These are phyloP conservation scores for Suhomyces chickasaworum DNA, from an alignment of 1,139 yeast species.

Conservation along the genomic window DNA sequence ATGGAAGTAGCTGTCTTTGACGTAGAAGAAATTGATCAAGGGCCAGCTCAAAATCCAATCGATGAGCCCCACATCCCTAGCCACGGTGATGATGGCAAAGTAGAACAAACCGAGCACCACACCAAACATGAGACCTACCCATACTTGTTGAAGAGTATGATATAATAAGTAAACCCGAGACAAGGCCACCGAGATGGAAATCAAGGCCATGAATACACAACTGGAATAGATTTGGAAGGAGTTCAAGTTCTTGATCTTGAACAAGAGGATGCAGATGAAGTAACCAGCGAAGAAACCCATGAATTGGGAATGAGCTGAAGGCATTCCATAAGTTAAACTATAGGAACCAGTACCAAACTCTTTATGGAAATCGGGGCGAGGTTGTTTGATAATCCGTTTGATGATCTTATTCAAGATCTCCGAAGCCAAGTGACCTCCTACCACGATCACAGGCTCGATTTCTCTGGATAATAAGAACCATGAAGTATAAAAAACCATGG, in stretches of 20 bases:
- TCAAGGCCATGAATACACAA: slow-evolving; percentile 22
- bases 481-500: slow-evolving; percentile 77
- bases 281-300: slow-evolving; percentile 84
- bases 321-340: slow-evolving; percentile 86
- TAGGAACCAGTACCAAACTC: slow-evolving; percentile 50
- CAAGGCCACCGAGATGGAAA: slow-evolving; percentile 57
- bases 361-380: slow-evolving; percentile 69
- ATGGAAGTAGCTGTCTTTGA: slow-evolving; percentile 61
- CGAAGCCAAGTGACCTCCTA: slow-evolving; percentile 81
- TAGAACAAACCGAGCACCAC: slow-evolving; percentile 57
- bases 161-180: slow-evolving; percentile 81
- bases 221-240: slow-evolving; percentile 27
- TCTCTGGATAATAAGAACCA: slow-evolving; percentile 85
- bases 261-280: slow-evolving; percentile 45
- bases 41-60: slow-evolving; percentile 59
- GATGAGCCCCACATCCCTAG: slow-evolving; percentile 62
- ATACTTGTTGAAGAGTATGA: slow-evolving; percentile 73
- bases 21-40: slow-evolving; percentile 44
- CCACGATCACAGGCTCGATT: slow-evolving; percentile 79
- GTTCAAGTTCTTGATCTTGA: slow-evolving; percentile 30
- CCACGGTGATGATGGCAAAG: slow-evolving; percentile 52
- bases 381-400: slow-evolving; percentile 65
- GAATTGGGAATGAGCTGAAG: slow-evolving; percentile 94
- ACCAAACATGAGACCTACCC: slow-evolving; percentile 73
- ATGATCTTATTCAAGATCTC: slow-evolving; percentile 72